Evolutionary conservation across 2,329 filamentous ascomycete species (phyloP).

Genomic region (Furcasterigmium furcatum): DNA sequence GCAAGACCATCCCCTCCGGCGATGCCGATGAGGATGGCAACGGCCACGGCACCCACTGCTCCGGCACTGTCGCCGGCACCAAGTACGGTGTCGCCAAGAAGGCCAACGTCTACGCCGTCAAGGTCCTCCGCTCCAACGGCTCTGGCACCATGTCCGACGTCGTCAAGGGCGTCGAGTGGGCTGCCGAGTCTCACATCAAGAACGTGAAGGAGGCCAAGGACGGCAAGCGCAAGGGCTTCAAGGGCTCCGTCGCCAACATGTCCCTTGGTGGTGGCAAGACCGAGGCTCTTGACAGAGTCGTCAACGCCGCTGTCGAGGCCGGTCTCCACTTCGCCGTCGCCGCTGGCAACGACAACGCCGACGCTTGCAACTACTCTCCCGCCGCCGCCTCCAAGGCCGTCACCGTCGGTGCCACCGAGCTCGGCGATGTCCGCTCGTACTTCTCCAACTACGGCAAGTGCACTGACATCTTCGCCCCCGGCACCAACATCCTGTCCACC

Average conservation of each 20-base stretch:
- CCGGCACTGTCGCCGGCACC: slow-evolving; percentile 94
- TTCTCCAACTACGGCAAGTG: slow-evolving; percentile 99
- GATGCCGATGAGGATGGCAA: slow-evolving; percentile 93
- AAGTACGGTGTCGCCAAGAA: slow-evolving; percentile 99
- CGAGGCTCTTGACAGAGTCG: slow-evolving; percentile 81
- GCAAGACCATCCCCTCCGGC: slow-evolving; percentile 85
- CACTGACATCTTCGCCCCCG: slow-evolving; percentile 98
- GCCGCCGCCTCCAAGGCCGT: slow-evolving; percentile 88
- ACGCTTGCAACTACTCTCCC: slow-evolving; percentile 99
- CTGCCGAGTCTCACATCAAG: slow-evolving; percentile 74
- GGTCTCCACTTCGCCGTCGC: slow-evolving; percentile 98
- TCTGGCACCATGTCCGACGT: slow-evolving; percentile 99
- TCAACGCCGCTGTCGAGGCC: slow-evolving; percentile 87
- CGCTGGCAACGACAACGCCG: slow-evolving; percentile 97
- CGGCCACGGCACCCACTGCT: slow-evolving; percentile 98
- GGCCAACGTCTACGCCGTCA: slow-evolving; percentile 93
- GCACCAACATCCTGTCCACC: slow-evolving; percentile 94
- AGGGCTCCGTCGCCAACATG: slow-evolving; percentile 99
- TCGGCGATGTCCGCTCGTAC: slow-evolving; percentile 95
- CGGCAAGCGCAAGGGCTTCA: slow-evolving; percentile 93
- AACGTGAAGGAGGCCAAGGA: slow-evolving; percentile 76
- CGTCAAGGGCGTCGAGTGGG: slow-evolving; percentile 96
- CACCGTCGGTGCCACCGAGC: slow-evolving; percentile 91
- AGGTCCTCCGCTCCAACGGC: slow-evolving; percentile 95
- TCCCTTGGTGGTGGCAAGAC: slow-evolving; percentile 98